A percentile compares a stretch with the other conserved stretches of the same genome.
Evolutionary conservation across 2,329 filamentous ascomycete species (phyloP).

Genomic region (Cercospora sojina): DNA sequence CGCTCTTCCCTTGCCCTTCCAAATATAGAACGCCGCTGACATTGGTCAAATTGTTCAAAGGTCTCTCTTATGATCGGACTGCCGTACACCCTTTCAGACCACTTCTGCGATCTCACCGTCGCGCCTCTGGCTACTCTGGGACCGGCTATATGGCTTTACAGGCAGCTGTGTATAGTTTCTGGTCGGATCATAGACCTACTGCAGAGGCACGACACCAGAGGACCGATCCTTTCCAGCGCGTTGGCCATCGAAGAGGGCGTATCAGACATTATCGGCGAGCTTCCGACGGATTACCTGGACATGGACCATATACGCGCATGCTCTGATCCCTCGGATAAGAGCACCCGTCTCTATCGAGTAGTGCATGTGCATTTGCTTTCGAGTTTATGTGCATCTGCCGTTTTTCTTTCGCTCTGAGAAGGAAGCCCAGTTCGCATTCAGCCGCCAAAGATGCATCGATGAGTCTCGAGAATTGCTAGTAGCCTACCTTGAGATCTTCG

Average conservation of each 20-base stretch:
- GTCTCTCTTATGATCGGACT: conserved; percentile 22
- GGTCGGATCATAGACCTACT: conserved; percentile 21
- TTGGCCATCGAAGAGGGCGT: conserved; percentile 20
- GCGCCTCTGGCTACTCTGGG: background rate
- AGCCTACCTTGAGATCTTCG: conserved; percentile 42
- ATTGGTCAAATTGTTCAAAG: background rate
- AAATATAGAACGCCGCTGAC: background rate
- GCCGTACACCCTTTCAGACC: conserved; percentile 17
- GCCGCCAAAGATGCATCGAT: conserved; percentile 42
- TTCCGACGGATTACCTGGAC: conserved; percentile 15
- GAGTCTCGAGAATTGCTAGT: conserved; percentile 45
- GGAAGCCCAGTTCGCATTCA: conserved; percentile 42
- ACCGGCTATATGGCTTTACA: conserved; percentile 14
- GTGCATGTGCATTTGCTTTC: conserved; percentile 45
- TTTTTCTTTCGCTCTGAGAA: conserved; percentile 45
- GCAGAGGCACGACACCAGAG: conserved; percentile 6
- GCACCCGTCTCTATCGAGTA: conserved; percentile 17
- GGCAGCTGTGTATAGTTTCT: conserved; percentile 13
- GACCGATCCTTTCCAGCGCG: conserved; percentile 14
- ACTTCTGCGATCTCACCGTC: conserved; percentile 19
- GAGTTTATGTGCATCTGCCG: conserved; percentile 48
- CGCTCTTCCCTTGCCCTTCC: background rate
- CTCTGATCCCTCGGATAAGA: conserved; percentile 13
- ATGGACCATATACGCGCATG: conserved; percentile 10
- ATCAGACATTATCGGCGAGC: conserved; percentile 1